Conservation (phyloP, 495 filamentous ascomycete genomes). For the Aspergillus funiculosus region DNA sequence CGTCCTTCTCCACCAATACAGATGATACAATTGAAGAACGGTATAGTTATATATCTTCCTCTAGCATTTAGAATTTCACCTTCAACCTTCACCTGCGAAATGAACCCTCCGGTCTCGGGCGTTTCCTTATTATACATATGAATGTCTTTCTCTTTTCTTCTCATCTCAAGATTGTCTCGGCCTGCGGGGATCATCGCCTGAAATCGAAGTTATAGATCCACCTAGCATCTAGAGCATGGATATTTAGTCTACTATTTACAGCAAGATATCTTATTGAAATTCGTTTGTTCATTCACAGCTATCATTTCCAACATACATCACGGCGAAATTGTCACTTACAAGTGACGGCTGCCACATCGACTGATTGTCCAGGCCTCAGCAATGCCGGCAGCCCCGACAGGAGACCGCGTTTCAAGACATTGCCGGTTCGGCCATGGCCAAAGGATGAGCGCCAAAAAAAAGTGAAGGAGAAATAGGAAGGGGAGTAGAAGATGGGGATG, state of each 20-base stretch:
- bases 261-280: neutral
- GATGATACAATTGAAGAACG: too few relatives aligned
- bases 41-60: too few relatives aligned
- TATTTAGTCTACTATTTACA: too few relatives aligned
- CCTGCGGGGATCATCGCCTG: too few relatives aligned
- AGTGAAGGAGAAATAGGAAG: neutral
- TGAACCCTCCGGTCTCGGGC: neutral
- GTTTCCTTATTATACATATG: too few relatives aligned
- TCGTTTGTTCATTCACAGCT: slow-evolving; percentile 17
- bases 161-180: too few relatives aligned
- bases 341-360: slow-evolving; percentile 42
- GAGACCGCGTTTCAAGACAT: too few relatives aligned
- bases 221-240: neutral
- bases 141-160: too few relatives aligned
- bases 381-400: slow-evolving; percentile 6
- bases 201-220: too few relatives aligned
- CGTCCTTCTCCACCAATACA: too few relatives aligned
- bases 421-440: slow-evolving; percentile 7
- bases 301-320: slow-evolving; percentile 21
- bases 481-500: slow-evolving; percentile 5
- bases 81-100: too few relatives aligned
- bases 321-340: slow-evolving; percentile 17
- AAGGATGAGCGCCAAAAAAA: slow-evolving; percentile 36
- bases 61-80: too few relatives aligned
- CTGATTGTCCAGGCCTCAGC: slow-evolving; percentile 6